phyloP scores from a whole-genome alignment of 2,329 filamentous ascomycete genomes.

The Akanthomyces lecanii region DNA sequence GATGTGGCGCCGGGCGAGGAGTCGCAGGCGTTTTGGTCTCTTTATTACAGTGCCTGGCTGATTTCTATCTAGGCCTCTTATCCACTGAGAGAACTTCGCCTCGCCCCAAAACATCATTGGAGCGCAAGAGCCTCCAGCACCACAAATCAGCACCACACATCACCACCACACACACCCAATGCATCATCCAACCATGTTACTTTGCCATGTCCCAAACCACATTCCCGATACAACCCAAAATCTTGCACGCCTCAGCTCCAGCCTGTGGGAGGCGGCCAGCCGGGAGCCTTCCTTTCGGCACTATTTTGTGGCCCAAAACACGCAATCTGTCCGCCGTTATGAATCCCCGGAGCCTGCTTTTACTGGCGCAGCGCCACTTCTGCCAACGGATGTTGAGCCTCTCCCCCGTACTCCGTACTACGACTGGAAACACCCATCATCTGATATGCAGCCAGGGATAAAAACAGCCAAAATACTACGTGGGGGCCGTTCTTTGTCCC shows the following conservation, averaged over 20 bases:
- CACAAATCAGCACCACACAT: too few relatives aligned
- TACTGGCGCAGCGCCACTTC: not conserved
- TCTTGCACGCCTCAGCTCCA: not conserved
- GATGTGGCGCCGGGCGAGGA: not conserved
- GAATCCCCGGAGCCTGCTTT: not conserved
- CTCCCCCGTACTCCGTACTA: not conserved
- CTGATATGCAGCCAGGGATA: not conserved
- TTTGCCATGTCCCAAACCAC: not conserved
- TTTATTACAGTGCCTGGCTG: not conserved
- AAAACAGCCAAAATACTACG: not conserved
- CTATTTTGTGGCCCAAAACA: not conserved
- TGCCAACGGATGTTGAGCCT: not conserved
- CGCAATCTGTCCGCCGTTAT: not conserved
- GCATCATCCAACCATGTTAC: not conserved
- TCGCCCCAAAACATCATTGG: not conserved
- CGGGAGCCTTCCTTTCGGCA: constrained; percentile 10
- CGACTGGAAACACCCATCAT: not conserved
- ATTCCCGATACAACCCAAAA: constrained; percentile 9
- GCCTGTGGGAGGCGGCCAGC: not conserved
- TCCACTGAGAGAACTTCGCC: not conserved
- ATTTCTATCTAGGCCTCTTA: not conserved
- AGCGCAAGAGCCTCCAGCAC: too few relatives aligned
- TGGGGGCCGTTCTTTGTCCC: not conserved
- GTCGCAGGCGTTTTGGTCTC: not conserved
- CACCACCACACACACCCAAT: not conserved